Conservation (phyloP, 306 rosid genomes). For the Inga laurina region DNA sequence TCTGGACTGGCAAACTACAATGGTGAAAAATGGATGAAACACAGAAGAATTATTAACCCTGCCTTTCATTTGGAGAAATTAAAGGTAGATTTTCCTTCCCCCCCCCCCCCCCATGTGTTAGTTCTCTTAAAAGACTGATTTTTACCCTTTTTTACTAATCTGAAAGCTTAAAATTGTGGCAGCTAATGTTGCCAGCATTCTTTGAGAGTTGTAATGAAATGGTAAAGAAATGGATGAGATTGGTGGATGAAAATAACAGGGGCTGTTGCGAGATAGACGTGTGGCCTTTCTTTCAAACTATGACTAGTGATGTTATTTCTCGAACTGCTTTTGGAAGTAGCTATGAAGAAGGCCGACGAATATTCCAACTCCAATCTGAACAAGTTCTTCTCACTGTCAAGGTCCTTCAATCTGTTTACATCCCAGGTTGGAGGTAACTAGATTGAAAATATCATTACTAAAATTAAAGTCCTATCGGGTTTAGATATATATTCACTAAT, state of each 20-base stretch:
- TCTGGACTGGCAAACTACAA: slow-evolving; percentile 9
- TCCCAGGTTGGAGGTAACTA: not conserved
- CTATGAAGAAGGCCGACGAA: not conserved
- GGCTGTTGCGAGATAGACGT: slow-evolving; percentile 28
- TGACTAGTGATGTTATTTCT: slow-evolving; percentile 38
- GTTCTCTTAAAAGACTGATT: not conserved
- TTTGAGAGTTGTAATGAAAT: not conserved
- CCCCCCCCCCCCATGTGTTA: not conserved
- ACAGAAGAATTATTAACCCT: slow-evolving; percentile 46
- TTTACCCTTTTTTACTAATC: not conserved
- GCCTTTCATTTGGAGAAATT: slow-evolving; percentile 46
- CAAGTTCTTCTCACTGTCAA: not conserved
- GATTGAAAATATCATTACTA: not conserved
- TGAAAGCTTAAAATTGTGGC: not conserved
- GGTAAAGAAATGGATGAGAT: not conserved
- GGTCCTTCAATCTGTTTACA: not conserved
- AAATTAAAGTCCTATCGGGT: too few species aligned
- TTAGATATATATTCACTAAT: too few species aligned
- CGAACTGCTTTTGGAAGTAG: slow-evolving; percentile 30
- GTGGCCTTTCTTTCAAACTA: slow-evolving; percentile 28
- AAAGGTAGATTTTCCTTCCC: slow-evolving; percentile 36
- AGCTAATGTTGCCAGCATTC: slow-evolving; percentile 27
- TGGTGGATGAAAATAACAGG: not conserved
- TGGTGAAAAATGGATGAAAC: slow-evolving; percentile 49
- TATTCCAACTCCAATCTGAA: slow-evolving; percentile 13